Percentiles rank a stretch among this genome's conserved stretches.
These are phyloP conservation scores for Quercus cerris DNA, from an alignment of 306 rosid species.

Conservation along the genomic window DNA sequence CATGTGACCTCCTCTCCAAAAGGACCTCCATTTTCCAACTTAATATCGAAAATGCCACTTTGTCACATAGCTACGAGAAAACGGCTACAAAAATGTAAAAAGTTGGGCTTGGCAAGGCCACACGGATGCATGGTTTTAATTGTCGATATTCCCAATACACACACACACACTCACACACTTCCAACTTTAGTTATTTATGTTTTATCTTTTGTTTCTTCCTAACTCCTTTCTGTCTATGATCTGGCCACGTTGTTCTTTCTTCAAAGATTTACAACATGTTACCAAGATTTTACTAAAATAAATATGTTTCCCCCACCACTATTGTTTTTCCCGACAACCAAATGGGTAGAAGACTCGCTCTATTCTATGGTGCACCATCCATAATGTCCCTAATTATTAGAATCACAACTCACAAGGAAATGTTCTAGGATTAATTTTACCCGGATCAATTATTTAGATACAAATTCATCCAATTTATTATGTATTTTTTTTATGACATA, in stretches of 20 bases:
- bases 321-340: background rate
- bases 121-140: constrained; percentile 13
- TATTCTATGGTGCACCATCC: too few species aligned
- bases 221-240: background rate
- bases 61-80: background rate
- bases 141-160: constrained; percentile 31
- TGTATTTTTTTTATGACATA: too few species aligned
- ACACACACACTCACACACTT: background rate
- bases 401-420: too few species aligned
- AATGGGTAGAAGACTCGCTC: too few species aligned
- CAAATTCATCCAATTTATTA: too few species aligned
- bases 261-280: background rate
- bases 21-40: constrained; percentile 1
- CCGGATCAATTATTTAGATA: too few species aligned
- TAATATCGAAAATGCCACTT: constrained; percentile 36
- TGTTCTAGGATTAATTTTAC: too few species aligned
- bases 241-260: background rate
- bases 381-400: too few species aligned
- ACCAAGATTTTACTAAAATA: background rate
- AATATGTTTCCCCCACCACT: background rate
- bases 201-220: background rate
- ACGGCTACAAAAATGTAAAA: background rate
- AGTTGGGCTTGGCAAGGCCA: background rate
- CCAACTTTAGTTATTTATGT: background rate
- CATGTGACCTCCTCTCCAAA: constrained; percentile 39